A percentile compares a stretch with the other conserved stretches of the same genome.
phyloP scores from a whole-genome alignment of 2,329 filamentous ascomycete genomes.

The Fusarium sp. region DNA sequence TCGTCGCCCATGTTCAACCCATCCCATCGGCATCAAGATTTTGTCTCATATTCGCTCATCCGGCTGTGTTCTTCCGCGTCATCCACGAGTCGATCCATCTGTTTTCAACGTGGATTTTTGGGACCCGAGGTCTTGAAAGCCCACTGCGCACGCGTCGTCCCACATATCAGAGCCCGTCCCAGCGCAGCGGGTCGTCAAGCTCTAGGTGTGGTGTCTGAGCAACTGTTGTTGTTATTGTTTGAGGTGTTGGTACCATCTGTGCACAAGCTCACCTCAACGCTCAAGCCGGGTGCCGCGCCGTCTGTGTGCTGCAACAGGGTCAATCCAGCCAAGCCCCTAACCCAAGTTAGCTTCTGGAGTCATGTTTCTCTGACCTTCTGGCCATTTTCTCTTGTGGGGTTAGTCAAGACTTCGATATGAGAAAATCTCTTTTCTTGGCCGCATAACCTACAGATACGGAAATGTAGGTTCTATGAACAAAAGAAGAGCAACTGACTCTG shows the following conservation, averaged over 20 bases:
- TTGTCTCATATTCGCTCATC: constrained; percentile 38
- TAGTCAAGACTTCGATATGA: constrained; percentile 18
- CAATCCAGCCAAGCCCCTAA: constrained; percentile 27
- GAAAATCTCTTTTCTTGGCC: constrained; percentile 11
- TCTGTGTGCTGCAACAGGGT: constrained; percentile 45
- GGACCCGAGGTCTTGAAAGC: constrained; percentile 20
- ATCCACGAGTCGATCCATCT: constrained; percentile 29
- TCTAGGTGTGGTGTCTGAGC: constrained; percentile 21
- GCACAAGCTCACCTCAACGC: constrained; percentile 33
- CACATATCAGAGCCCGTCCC: constrained; percentile 29
- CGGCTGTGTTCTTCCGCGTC: constrained; percentile 29
- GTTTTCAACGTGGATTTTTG: constrained; percentile 21
- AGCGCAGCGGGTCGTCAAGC: constrained; percentile 39
- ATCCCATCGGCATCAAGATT: constrained; percentile 36
- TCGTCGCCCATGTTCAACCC: constrained; percentile 24
- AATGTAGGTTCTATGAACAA: constrained; percentile 26
- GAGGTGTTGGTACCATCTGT: constrained; percentile 13
- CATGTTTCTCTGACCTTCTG: constrained; percentile 43
- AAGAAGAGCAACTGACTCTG: constrained; percentile 9
- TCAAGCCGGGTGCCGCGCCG: constrained; percentile 45
- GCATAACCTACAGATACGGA: constrained; percentile 26
- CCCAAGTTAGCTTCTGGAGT: constrained; percentile 30
- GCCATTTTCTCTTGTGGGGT: constrained; percentile 45
- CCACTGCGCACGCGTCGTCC: constrained; percentile 37
- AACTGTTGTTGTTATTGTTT: constrained; percentile 21